Conservation (phyloP, 1,139 yeast genomes). For the Diutina catenulata region DNA sequence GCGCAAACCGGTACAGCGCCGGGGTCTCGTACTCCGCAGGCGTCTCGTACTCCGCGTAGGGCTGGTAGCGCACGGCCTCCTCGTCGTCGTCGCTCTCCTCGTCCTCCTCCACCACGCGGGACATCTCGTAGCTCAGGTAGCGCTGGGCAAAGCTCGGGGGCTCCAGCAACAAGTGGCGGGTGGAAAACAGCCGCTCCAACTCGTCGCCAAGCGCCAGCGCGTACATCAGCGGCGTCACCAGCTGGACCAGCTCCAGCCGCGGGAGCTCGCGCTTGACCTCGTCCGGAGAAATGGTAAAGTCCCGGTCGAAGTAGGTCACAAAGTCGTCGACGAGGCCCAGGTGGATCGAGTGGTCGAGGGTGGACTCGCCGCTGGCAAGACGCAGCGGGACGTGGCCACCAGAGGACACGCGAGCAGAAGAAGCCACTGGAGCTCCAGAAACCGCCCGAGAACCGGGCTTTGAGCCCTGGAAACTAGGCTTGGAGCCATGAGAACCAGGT, state of each 20-base stretch:
- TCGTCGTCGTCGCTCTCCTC: conserved; percentile 1
- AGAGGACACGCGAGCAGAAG: too few species aligned
- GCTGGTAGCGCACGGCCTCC: neutral
- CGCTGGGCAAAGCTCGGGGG: too few species aligned
- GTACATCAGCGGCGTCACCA: conserved; percentile 5
- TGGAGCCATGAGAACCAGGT: too few species aligned
- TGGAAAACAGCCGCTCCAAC: neutral
- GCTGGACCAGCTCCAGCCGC: conserved; percentile 2
- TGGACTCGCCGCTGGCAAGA: too few species aligned
- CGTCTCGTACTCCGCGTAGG: neutral
- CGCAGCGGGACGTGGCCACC: too few species aligned
- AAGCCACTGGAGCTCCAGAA: too few species aligned
- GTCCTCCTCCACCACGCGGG: neutral
- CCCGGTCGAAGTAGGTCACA: neutral
- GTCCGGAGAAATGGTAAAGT: neutral
- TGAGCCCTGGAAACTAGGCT: too few species aligned
- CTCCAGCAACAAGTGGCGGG: conserved; percentile 1
- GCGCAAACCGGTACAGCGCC: neutral
- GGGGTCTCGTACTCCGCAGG: neutral
- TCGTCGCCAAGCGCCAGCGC: neutral
- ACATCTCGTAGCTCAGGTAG: neutral
- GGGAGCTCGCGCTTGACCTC: neutral
- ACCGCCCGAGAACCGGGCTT: too few species aligned
- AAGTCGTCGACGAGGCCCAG: conserved; percentile 1
- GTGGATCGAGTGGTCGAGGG: too few species aligned